Evolutionary conservation across 2,329 filamentous ascomycete species (phyloP), one percentile per base, ranked within the genome.

Genomic region (Exophiala xenobiotica): DNA sequence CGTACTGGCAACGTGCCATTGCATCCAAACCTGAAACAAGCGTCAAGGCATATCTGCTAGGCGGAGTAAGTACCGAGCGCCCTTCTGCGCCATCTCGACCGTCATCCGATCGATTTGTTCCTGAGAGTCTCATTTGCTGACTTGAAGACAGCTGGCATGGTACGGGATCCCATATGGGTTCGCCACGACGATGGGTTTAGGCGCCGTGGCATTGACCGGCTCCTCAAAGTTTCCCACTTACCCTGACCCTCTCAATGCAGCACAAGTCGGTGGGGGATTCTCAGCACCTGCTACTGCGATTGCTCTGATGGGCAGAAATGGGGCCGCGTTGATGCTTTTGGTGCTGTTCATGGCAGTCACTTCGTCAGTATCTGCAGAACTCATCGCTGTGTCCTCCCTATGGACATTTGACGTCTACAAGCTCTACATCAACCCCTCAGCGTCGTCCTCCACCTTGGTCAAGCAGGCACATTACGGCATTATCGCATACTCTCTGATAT

Each of bases 271-370:
- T 1, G 88, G 88, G 3, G 90, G 90, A 2, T 76, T 96, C 6
- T 90, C 92, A 0, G 77, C 95, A 0, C 90, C 90, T 0, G 90
- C 90, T 50, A 89, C 89, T 1, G 87, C 90, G 0, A 87, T 95
- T 4, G 88, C 88, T 0, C 70, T 96, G 6, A 78, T 95, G 6
- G 90, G 90, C 1, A 84, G 84, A 59, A 87, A 88, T 3, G 90
- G 90, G 41, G 90, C 89, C 1, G 81, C 84, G 1, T 87, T 82
- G 0, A 90, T 88, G 0, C 78, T 93, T 1, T 72, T 95, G 7
- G 83, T 95, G 57, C 79, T 95, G 46, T 95, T 95, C 74, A 89
- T 95, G 83, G 90, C 90, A 18, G 90, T 95, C 16, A 95, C 90
- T 0, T 88, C 83, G 1, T 87, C 89, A 0, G 86, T 87, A 57